These are phyloP conservation scores for Trichosanthes truncata DNA, from an alignment of 306 rosid genomes.

Conservation along the genomic window DNA sequence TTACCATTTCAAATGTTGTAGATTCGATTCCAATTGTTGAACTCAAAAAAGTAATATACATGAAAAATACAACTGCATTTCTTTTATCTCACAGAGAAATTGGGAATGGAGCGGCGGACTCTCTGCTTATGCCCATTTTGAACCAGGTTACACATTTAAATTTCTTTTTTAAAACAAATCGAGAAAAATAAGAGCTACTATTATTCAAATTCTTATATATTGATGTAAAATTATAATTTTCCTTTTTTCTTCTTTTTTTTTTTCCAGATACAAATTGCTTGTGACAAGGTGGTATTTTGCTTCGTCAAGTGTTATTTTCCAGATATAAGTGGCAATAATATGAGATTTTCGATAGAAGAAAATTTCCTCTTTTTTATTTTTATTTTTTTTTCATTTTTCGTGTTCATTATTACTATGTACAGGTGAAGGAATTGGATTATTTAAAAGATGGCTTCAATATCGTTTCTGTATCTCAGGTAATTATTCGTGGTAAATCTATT, in stretches of 20 bases:
- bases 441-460: conserved; percentile 67
- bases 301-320: conserved; percentile 5
- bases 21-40: no score
- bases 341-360: no score
- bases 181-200: neutral
- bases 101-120: neutral
- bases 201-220: neutral
- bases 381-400: neutral
- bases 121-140: neutral
- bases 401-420: neutral
- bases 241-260: neutral
- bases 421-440: conserved; percentile 67
- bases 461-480: conserved; percentile 86
- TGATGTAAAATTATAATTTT: no score
- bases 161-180: no score
- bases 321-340: neutral
- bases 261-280: conserved; percentile 59
- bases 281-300: conserved; percentile 48
- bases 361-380: neutral
- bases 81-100: neutral
- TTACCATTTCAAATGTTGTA: no score
- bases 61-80: neutral
- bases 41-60: no score
- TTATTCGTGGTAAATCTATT: neutral
- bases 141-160: neutral